Percentiles rank a stretch among this genome's conserved stretches.
phyloP scores from a whole-genome alignment of 2,329 filamentous ascomycete genomes.

The Alternaria angustiovoidea region DNA sequence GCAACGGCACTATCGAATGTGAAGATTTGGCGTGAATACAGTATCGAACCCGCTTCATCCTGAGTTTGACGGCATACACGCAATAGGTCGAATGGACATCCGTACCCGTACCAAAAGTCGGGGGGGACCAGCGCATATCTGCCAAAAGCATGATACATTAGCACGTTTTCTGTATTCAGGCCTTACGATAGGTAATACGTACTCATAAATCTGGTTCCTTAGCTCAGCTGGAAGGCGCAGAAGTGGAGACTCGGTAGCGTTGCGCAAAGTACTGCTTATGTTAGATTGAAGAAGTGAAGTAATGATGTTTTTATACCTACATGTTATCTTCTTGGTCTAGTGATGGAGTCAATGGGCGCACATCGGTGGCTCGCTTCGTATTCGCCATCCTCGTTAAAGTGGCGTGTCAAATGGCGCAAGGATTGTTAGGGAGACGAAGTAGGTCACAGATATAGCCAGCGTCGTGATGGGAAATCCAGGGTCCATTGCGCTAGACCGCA shows the following conservation, averaged over 20 bases:
- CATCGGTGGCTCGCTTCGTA: accelerated
- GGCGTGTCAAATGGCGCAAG: not conserved
- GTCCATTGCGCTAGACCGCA: not conserved
- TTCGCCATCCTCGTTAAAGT: not conserved
- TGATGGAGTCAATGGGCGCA: accelerated
- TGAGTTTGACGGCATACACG: too few relatives aligned
- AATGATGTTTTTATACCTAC: not conserved
- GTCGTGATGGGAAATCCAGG: not conserved
- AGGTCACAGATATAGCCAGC: not conserved
- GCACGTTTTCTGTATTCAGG: not conserved
- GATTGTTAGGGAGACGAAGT: accelerated
- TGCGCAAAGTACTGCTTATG: not conserved
- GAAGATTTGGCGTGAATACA: too few relatives aligned
- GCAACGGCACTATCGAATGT: too few relatives aligned
- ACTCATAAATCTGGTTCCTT: not conserved
- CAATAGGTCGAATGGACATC: too few relatives aligned
- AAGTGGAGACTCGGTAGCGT: not conserved
- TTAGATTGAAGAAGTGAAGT: not conserved
- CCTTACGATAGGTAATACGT: not conserved
- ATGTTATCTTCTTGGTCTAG: not conserved
- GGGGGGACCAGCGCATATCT: too few relatives aligned
- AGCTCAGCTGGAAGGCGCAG: not conserved
- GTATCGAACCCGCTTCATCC: too few relatives aligned
- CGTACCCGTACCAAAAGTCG: too few relatives aligned
- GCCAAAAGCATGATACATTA: not conserved